These are phyloP conservation scores for Salix viminalis DNA, from an alignment of 345 rosid genomes.

Conservation along the genomic window DNA sequence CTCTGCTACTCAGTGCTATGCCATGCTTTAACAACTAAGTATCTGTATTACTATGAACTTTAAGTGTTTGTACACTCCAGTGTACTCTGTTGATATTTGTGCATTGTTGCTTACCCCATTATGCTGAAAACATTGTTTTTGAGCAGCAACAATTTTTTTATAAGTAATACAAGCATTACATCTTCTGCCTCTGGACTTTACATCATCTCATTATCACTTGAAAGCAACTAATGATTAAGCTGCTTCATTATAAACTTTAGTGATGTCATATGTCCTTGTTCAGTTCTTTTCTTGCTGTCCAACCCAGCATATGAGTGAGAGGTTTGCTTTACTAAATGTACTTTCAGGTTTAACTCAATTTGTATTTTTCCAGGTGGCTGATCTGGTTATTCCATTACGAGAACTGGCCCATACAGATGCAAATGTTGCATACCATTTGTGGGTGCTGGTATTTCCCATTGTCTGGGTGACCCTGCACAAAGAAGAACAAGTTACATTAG, in stretches of 20 bases:
- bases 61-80: neutral
- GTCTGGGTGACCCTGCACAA: conserved; percentile 91
- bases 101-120: neutral
- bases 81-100: no score
- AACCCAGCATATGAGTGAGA: neutral
- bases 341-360: neutral
- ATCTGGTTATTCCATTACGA: conserved; percentile 83
- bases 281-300: neutral
- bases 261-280: neutral
- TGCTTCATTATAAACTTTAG: neutral
- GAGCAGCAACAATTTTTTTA: neutral
- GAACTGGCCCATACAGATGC: conserved; percentile 94
- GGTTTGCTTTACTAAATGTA: neutral
- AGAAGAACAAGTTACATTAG: conserved; percentile 81
- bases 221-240: neutral
- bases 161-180: neutral
- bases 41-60: neutral
- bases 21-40: neutral
- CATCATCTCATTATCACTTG: neutral
- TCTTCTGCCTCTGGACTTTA: neutral
- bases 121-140: neutral
- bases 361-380: conserved; percentile 56
- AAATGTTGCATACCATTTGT: conserved; percentile 93
- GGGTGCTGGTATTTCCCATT: conserved; percentile 98
- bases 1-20: neutral